Evolutionary conservation across 176 grass and related monocot genomes (phyloP).

Genomic region (Rhynchospora tenuis): DNA sequence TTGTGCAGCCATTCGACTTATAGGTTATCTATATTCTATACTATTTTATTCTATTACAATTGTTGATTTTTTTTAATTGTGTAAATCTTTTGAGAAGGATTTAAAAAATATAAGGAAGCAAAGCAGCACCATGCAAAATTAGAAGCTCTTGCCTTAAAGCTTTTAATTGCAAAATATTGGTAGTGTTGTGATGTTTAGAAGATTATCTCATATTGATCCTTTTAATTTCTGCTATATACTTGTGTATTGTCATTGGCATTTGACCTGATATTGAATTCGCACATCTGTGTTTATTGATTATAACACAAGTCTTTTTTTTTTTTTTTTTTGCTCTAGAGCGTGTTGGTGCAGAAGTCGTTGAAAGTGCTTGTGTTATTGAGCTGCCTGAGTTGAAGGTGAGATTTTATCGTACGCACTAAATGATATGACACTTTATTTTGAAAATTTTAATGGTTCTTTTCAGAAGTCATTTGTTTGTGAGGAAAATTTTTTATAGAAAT

Average conservation of each 20-base stretch:
- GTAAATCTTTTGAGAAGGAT: neutral
- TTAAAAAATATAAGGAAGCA: neutral
- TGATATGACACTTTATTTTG: neutral
- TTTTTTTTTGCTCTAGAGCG: conserved; percentile 44
- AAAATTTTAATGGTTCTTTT: neutral
- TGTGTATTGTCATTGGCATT: neutral
- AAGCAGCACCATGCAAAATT: neutral
- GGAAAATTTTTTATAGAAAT: neutral
- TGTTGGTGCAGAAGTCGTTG: conserved; percentile 78
- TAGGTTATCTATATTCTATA: conserved; percentile 42
- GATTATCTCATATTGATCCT: neutral
- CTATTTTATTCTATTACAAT: neutral
- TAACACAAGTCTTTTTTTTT: neutral
- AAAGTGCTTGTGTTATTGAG: conserved; percentile 95
- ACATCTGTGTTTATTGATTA: neutral
- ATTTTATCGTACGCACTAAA: neutral
- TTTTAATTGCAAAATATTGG: neutral
- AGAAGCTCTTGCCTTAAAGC: neutral
- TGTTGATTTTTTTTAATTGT: conserved; percentile 14
- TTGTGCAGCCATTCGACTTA: conserved; percentile 63
- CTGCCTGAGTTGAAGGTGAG: conserved; percentile 74
- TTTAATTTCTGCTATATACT: neutral
- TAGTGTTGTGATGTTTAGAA: neutral
- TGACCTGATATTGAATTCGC: neutral
- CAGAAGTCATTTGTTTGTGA: neutral